Evolutionary conservation across 768 basidiomycete species (phyloP).

Genomic region (Mrakia blollopis): DNA sequence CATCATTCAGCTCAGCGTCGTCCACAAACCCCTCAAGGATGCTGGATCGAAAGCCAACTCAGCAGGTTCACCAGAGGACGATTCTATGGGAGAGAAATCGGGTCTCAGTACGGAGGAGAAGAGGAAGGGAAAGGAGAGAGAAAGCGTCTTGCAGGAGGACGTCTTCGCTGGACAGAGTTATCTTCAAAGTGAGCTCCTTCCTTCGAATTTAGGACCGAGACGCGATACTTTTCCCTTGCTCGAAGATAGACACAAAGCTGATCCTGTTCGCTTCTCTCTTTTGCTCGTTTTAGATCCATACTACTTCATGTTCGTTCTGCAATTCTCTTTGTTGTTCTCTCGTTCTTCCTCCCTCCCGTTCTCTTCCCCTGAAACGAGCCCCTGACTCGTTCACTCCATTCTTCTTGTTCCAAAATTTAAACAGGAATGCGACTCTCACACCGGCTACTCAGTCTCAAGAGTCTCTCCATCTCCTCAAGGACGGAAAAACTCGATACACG

Average conservation of each 20-base stretch:
- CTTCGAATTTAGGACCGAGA: too few species aligned
- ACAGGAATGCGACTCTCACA: conserved; percentile 22
- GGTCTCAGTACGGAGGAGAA: neutral
- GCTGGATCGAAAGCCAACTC: conserved; percentile 14
- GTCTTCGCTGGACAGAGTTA: conserved; percentile 31
- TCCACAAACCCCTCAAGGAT: conserved; percentile 51
- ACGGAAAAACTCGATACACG: conserved; percentile 84
- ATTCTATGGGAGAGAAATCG: neutral
- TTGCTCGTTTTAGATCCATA: conserved; percentile 57
- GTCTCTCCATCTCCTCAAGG: conserved; percentile 84
- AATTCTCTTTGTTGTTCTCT: neutral
- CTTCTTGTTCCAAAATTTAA: neutral
- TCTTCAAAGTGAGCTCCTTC: conserved; percentile 41
- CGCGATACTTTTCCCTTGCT: neutral
- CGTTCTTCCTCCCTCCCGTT: neutral
- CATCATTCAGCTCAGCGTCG: conserved; percentile 87
- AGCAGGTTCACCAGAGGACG: neutral
- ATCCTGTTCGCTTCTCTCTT: neutral
- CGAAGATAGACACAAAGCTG: neutral
- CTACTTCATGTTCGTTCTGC: conserved; percentile 73
- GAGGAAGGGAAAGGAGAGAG: neutral
- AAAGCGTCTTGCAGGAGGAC: neutral
- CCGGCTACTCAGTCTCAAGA: conserved; percentile 64
- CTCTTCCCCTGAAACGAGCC: neutral
- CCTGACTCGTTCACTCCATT: neutral